Evolutionary conservation across 352 stramenopile genomes (phyloP), one percentile per base, ranked within the genome.

Genomic region (Pythium monospermum): DNA sequence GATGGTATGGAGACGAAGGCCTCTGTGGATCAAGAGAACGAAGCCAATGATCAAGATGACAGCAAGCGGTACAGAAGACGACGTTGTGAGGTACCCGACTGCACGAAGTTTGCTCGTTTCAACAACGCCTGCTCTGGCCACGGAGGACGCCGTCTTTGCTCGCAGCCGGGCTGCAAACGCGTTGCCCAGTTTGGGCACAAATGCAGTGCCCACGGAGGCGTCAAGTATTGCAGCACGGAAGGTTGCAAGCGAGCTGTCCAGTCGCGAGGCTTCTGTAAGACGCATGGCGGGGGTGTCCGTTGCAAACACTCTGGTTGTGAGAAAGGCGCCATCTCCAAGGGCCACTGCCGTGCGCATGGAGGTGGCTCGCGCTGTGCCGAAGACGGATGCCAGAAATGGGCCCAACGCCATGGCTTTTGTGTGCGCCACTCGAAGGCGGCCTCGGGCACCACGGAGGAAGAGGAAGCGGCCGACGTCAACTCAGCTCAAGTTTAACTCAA

Each of bases 291-390:
- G 11, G 85, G 85, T 25, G 81, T 91, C 22, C 80, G 79, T n/a
- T 95, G 85, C 61, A 79, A 91, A 59, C 61, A 74, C 13, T 65
- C 65, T 4, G 78, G 78, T 11, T 95, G 85, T 50, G 76, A 73
- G 28, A 94, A 94, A 57, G 85, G 83, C 2, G 84, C 83, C 32
- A 91, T 94, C 49, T 92, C 80, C 2, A 88, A 91, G 49, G 85
- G 85, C 6, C 71, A 90, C 31, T 96, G 85, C 58, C 85, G 84
- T 21, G 67, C 78, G 0, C 85, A 96, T 36, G 85, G 85, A 39
- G 85, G 85, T 13, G 85, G 85, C 1, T 84, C 72, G 21, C 80
- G 83, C 25, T 96, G 85, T 57, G 77, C 78, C 6, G 66, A 83
- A 38, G 51, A 62, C 43, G 69, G 59, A 1, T 94, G 83, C 52